Percentiles rank a stretch among this genome's conserved stretches.
Conservation (phyloP, 2,329 filamentous ascomycete species). For the Podosphaera xanthii region DNA sequence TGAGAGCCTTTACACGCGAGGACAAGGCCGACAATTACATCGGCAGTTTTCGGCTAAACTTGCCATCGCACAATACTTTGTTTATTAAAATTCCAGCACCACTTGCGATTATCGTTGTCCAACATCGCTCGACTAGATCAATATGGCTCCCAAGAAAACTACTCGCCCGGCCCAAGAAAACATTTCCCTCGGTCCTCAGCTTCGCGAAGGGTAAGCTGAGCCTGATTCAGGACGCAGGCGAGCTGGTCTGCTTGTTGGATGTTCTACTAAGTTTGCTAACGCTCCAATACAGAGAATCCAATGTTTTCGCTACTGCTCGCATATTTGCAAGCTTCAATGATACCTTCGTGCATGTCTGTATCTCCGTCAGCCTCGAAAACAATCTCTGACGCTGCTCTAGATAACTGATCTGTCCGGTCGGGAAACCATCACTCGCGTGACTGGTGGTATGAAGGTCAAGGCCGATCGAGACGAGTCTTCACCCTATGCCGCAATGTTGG, state of each 20-base stretch:
- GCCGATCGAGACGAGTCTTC: conserved; percentile 99
- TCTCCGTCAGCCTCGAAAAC: background rate
- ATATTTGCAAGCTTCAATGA: conserved; percentile 55
- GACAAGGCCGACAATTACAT: background rate
- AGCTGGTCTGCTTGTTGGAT: too few species aligned
- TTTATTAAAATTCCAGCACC: conserved; percentile 4
- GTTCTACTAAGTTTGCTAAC: background rate
- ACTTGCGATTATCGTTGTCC: conserved; percentile 7
- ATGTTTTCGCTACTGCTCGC: conserved; percentile 54
- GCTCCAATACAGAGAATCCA: conserved; percentile 31
- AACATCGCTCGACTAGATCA: conserved; percentile 18
- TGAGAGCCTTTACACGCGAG: too few species aligned
- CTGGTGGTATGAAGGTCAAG: conserved; percentile 99
- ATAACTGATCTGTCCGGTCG: conserved; percentile 54
- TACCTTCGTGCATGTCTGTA: conserved; percentile 68
- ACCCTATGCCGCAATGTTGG: conserved; percentile 99
- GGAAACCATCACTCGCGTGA: conserved; percentile 99
- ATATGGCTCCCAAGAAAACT: conserved; percentile 89
- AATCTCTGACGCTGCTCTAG: conserved; percentile 15
- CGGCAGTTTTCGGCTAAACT: background rate
- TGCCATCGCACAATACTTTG: too few species aligned
- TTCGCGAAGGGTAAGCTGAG: conserved; percentile 49
- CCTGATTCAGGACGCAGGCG: too few species aligned
- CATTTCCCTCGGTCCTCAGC: conserved; percentile 91
- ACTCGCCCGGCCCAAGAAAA: conserved; percentile 76